Percentiles rank a stretch among this genome's conserved stretches.
Conservation (phyloP, 495 filamentous ascomycete genomes). For the Beverwykella pulmonaria region DNA sequence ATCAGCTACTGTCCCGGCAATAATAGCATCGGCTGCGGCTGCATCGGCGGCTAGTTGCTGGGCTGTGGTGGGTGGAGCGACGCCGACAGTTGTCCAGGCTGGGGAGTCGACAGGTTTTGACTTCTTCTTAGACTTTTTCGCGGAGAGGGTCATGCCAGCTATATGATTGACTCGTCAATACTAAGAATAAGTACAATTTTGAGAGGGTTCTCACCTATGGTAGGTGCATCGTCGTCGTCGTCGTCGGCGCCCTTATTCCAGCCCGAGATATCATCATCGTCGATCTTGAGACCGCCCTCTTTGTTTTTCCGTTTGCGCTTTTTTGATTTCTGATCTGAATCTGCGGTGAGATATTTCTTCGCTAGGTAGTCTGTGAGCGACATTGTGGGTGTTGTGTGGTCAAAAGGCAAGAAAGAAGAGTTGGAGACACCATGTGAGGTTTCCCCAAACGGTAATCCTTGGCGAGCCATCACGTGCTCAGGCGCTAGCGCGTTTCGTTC, state of each 20-base stretch:
- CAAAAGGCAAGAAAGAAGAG: neutral
- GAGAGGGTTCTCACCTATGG: conserved; percentile 46
- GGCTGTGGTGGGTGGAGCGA: conserved; percentile 43
- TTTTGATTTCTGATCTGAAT: conserved; percentile 77
- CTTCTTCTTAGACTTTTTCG: conserved; percentile 30
- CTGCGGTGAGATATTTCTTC: conserved; percentile 88
- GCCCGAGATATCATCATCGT: conserved; percentile 83
- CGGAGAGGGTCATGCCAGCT: conserved; percentile 54
- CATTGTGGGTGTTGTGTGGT: conserved; percentile 39
- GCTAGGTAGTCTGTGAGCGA: conserved; percentile 87
- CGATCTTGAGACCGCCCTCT: conserved; percentile 73
- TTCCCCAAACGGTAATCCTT: neutral
- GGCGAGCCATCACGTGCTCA: conserved; percentile 14
- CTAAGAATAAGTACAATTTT: too few species aligned
- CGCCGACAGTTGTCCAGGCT: conserved; percentile 73
- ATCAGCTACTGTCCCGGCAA: conserved; percentile 72
- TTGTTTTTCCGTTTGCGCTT: conserved; percentile 70
- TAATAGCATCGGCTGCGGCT: conserved; percentile 78
- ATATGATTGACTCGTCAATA: conserved; percentile 46
- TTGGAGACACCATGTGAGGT: neutral
- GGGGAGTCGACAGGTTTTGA: conserved; percentile 5
- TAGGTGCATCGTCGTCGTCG: conserved; percentile 51
- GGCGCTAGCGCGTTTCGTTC: conserved; percentile 9
- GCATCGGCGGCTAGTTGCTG: conserved; percentile 47
- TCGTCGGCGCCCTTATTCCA: conserved; percentile 56